Conservation (phyloP, 2,329 filamentous ascomycete genomes). For the Endocalyx cinctus region DNA sequence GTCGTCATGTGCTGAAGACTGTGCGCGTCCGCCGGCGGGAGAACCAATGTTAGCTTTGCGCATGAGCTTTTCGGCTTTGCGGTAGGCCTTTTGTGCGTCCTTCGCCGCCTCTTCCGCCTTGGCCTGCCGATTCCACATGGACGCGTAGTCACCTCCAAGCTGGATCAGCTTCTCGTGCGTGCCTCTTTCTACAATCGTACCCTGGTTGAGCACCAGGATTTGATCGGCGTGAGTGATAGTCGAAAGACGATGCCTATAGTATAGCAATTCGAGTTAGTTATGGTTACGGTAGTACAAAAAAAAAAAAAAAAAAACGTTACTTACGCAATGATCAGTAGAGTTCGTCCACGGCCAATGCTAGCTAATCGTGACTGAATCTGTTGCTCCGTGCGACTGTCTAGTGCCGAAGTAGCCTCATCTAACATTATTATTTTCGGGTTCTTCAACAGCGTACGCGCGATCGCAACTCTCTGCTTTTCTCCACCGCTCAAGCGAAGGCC, state of each 20-base stretch:
- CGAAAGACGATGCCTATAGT: constrained; percentile 74
- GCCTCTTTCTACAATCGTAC: constrained; percentile 72
- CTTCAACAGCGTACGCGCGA: constrained; percentile 89
- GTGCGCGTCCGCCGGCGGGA: constrained; percentile 23
- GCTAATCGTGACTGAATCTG: constrained; percentile 85
- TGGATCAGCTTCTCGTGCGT: constrained; percentile 73
- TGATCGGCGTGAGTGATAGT: constrained; percentile 84
- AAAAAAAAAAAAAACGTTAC: constrained; percentile 23
- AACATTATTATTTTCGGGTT: constrained; percentile 87
- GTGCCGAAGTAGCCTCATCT: constrained; percentile 86
- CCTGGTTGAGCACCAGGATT: constrained; percentile 73
- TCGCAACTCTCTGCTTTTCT: constrained; percentile 90
- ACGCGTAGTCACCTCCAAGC: constrained; percentile 67
- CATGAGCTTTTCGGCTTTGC: constrained; percentile 39
- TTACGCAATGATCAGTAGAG: constrained; percentile 91
- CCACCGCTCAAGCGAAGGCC: constrained; percentile 83
- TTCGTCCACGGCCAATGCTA: constrained; percentile 77
- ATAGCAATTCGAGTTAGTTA: constrained; percentile 19
- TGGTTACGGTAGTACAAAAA: background rate
- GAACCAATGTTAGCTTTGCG: constrained; percentile 45
- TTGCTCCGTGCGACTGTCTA: constrained; percentile 89
- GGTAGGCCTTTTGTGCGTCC: constrained; percentile 44
- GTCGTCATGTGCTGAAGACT: constrained; percentile 34
- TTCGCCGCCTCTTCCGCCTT: constrained; percentile 67
- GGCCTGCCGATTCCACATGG: constrained; percentile 89